Percentiles rank a stretch among this genome's conserved stretches.
Conservation (phyloP, 495 filamentous ascomycete species). For the Hamigera avellanea region DNA sequence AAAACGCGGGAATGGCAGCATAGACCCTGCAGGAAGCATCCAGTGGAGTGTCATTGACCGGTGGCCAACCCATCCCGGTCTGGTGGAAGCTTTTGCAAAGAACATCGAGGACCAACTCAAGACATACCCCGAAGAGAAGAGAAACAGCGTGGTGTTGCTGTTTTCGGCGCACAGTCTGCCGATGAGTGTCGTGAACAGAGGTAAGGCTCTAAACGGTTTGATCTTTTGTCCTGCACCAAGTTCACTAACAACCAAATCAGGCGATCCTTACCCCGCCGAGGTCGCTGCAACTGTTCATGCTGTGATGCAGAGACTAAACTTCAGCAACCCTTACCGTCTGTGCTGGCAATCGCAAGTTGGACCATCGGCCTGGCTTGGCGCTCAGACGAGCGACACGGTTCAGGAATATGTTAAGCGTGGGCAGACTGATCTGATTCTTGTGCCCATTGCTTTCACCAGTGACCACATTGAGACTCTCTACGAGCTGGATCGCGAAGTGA, state of each 20-base stretch:
- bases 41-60: conserved; percentile 97
- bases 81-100: conserved; percentile 81
- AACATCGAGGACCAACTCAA: conserved; percentile 77
- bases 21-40: conserved; percentile 53
- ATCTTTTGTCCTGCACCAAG: conserved; percentile 1
- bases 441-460: conserved; percentile 95
- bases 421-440: conserved; percentile 79
- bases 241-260: conserved; percentile 26
- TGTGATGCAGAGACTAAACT: conserved; percentile 81
- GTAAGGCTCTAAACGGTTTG: conserved; percentile 34
- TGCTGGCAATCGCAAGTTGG: conserved; percentile 99
- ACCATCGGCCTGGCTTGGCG: conserved; percentile 88
- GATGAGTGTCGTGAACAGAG: conserved; percentile 92
- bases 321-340: conserved; percentile 80
- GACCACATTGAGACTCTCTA: conserved; percentile 98
- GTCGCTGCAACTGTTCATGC: conserved; percentile 96
- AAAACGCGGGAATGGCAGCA: conserved; percentile 41
- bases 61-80: conserved; percentile 83
- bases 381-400: conserved; percentile 83
- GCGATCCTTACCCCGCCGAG: conserved; percentile 93
- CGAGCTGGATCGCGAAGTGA: conserved; percentile 92
- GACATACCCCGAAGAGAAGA: conserved; percentile 69
- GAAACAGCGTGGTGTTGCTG: conserved; percentile 70
- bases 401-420: conserved; percentile 81
- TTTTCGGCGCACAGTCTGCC: conserved; percentile 95